Conservation (phyloP, 345 rosid species). For the Passiflora organensis region DNA sequence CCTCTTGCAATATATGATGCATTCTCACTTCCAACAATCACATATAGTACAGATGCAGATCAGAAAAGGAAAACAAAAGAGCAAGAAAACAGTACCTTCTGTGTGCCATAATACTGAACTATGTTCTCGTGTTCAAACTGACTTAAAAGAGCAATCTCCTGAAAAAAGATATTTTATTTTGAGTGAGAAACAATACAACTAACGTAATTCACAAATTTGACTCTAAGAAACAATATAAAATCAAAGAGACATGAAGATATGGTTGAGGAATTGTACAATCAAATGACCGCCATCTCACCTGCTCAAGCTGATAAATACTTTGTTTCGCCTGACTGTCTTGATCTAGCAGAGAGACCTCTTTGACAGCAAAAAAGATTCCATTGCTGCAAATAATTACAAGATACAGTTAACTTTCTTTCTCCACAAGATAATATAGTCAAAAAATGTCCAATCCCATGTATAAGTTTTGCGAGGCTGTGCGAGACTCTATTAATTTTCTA, state of each 20-base stretch:
- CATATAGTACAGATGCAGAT: background rate
- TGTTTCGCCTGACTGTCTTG: conserved; percentile 71
- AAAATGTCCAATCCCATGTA: background rate
- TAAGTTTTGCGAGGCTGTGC: background rate
- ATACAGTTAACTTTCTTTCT: background rate
- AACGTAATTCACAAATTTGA: no score
- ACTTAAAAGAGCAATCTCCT: conserved; percentile 83
- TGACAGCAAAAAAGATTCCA: conserved; percentile 86
- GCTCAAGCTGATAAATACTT: conserved; percentile 71
- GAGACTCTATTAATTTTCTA: background rate
- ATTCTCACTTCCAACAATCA: background rate
- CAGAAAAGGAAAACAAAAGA: background rate
- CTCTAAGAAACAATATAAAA: no score
- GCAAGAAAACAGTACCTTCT: conserved; percentile 41
- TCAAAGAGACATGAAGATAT: no score
- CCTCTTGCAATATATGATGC: background rate
- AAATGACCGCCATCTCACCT: no score
- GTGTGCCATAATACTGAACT: conserved; percentile 76
- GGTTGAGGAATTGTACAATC: no score
- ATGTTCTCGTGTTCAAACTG: conserved; percentile 82
- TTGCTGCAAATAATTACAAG: conserved; percentile 33
- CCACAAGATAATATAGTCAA: background rate
- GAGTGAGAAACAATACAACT: background rate
- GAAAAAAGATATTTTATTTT: conserved; percentile 14
- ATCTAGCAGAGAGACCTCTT: conserved; percentile 84